A percentile compares a stretch with the other conserved stretches of the same genome.
These are phyloP conservation scores for Naematelia aurantialba DNA, from an alignment of 768 basidiomycete genomes.

Conservation along the genomic window DNA sequence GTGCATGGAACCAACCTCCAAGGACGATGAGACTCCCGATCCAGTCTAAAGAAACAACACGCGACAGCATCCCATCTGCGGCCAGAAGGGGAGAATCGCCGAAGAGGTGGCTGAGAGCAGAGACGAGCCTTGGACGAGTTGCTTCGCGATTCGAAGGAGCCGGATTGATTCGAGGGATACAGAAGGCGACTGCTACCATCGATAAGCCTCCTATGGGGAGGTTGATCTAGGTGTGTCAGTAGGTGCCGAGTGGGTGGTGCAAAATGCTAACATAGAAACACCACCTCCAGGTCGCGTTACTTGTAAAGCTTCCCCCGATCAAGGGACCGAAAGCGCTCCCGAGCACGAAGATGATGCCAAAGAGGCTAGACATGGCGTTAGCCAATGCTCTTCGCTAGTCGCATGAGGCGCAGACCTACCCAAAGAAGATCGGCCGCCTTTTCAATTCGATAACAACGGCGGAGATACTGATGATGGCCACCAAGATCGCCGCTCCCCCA, in stretches of 20 bases:
- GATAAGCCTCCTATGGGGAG: background rate
- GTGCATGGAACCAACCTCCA: conserved; percentile 11
- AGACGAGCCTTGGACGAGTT: background rate
- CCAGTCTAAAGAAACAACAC: conserved; percentile 9
- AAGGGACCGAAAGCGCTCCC: background rate
- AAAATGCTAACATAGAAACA: background rate
- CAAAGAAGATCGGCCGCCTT: conserved; percentile 11
- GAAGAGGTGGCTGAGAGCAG: conserved; percentile 4
- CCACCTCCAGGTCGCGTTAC: background rate
- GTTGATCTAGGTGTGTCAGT: background rate
- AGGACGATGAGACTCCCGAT: conserved; percentile 8
- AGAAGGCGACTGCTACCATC: conserved; percentile 4
- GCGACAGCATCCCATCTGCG: background rate
- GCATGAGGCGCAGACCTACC: background rate
- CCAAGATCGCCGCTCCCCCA: conserved; percentile 15
- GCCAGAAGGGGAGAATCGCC: conserved; percentile 7
- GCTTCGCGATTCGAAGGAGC: background rate
- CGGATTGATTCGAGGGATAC: conserved; percentile 1
- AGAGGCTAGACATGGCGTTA: background rate
- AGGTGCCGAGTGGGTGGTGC: background rate
- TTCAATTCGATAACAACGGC: conserved; percentile 10
- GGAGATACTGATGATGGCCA: conserved; percentile 10
- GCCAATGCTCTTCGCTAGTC: background rate
- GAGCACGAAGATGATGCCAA: conserved; percentile 11
- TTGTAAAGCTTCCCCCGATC: conserved; percentile 1